phyloP scores from a whole-genome alignment of 208 protist species.

The Leishmania tropica region DNA sequence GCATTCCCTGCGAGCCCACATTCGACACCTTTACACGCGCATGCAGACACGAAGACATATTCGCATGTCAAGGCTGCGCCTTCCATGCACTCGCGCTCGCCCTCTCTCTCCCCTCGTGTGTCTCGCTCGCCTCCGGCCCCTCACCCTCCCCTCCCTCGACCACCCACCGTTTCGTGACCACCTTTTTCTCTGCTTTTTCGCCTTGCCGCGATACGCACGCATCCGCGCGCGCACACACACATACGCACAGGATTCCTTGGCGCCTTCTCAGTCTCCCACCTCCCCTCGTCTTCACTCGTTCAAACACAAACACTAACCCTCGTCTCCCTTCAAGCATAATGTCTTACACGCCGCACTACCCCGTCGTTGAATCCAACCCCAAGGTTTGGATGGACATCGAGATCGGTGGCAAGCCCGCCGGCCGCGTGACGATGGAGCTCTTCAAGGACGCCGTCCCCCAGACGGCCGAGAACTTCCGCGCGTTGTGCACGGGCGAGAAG shows the following conservation, averaged over 20 bases:
- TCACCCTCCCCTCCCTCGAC: slow-evolving; percentile 4
- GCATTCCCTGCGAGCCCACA: not conserved
- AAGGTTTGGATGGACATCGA: slow-evolving; percentile 55
- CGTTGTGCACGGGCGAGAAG: slow-evolving; percentile 67
- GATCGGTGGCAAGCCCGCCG: slow-evolving; percentile 40
- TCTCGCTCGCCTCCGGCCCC: not conserved
- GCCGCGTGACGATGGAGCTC: slow-evolving; percentile 57
- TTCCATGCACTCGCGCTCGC: not conserved
- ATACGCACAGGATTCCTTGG: not conserved
- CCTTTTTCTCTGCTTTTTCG: not conserved
- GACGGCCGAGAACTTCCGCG: slow-evolving; percentile 73
- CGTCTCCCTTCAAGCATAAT: slow-evolving; percentile 22
- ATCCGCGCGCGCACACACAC: not conserved
- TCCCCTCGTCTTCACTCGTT: slow-evolving; percentile 3
- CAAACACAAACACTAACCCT: not conserved
- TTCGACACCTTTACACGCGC: not conserved
- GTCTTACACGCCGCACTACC: slow-evolving; percentile 84
- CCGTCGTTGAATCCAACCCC: slow-evolving; percentile 80
- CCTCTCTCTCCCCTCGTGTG: not conserved
- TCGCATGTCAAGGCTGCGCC: not conserved
- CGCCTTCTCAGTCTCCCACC: slow-evolving; percentile 16
- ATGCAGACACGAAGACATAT: no score
- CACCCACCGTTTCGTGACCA: not conserved
- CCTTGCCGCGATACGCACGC: not conserved
- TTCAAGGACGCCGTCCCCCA: slow-evolving; percentile 57